Percentiles rank a stretch among this genome's conserved stretches.
Evolutionary conservation across 2,329 filamentous ascomycete genomes (phyloP).

Genomic region (Nothophaeocryptopus gaeumannii): DNA sequence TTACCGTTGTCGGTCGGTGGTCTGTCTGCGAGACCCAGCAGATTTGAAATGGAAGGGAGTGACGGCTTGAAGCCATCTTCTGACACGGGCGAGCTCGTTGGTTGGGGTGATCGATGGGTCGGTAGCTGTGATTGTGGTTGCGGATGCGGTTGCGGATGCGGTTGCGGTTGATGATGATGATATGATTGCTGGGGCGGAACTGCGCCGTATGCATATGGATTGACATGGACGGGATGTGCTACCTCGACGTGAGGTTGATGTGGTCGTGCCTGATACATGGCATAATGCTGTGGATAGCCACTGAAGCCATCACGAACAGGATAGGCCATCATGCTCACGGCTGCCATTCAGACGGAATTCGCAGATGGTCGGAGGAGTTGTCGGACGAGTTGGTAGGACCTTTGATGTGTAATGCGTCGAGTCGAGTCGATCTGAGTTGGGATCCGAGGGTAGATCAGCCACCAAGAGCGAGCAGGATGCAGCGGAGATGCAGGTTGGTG

Average conservation of each 20-base stretch:
- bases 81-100: constrained; percentile 24
- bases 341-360: constrained; percentile 26
- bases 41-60: constrained; percentile 87
- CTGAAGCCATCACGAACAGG: constrained; percentile 28
- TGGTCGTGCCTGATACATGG: constrained; percentile 27
- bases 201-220: constrained; percentile 24
- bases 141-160: constrained; percentile 11
- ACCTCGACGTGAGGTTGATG: constrained; percentile 21
- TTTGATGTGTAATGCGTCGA: too few species aligned
- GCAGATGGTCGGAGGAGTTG: neutral
- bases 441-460: constrained; percentile 6
- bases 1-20: constrained; percentile 45
- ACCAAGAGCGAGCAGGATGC: neutral
- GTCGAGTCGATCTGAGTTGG: neutral
- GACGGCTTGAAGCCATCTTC: constrained; percentile 64
- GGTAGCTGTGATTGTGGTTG: constrained; percentile 5
- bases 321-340: constrained; percentile 32
- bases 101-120: constrained; percentile 15
- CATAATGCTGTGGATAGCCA: constrained; percentile 29
- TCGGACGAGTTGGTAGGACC: neutral
- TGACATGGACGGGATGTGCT: constrained; percentile 18
- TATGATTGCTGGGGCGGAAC: constrained; percentile 11
- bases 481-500: neutral
- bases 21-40: constrained; percentile 78
- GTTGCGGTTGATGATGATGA: constrained; percentile 9